A percentile compares a stretch with the other conserved stretches of the same genome.
Evolutionary conservation across 768 basidiomycete genomes (phyloP).

Genomic region (Leccinum uliginosum): DNA sequence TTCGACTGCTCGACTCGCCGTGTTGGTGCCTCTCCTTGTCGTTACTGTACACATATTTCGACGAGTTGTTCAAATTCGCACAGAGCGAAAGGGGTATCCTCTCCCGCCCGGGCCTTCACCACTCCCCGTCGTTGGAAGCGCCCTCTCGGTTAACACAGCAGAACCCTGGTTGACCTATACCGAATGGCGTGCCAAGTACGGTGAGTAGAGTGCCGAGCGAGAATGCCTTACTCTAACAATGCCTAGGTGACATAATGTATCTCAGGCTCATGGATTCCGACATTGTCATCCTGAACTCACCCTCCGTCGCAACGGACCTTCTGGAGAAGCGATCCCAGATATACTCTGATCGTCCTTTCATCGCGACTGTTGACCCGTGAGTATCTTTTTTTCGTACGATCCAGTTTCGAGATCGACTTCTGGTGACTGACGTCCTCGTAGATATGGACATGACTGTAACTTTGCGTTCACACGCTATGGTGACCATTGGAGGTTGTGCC

Average conservation of each 20-base stretch:
- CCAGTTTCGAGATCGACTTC: neutral
- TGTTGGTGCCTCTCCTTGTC: neutral
- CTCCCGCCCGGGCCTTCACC: slow-evolving; percentile 11
- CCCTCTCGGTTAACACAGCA: neutral
- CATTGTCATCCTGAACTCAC: slow-evolving; percentile 41
- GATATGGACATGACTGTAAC: slow-evolving; percentile 6
- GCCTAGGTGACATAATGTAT: slow-evolving; percentile 40
- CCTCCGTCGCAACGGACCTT: slow-evolving; percentile 38
- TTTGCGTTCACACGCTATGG: slow-evolving; percentile 6
- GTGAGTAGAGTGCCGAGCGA: neutral
- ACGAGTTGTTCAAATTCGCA: neutral
- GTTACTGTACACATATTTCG: neutral
- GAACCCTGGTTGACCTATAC: slow-evolving; percentile 9
- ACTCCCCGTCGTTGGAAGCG: neutral
- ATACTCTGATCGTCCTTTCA: slow-evolving; percentile 34
- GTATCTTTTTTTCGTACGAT: neutral
- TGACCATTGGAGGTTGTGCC: neutral
- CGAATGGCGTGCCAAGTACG: slow-evolving; percentile 5
- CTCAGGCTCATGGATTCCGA: slow-evolving; percentile 42
- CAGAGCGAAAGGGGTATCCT: neutral
- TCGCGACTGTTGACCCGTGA: slow-evolving; percentile 10
- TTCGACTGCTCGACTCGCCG: neutral
- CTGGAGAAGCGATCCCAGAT: slow-evolving; percentile 40
- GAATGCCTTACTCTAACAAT: neutral
- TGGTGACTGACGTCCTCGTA: neutral